These are phyloP conservation scores for Quercus gilva DNA, from an alignment of 306 rosid genomes.

Conservation along the genomic window DNA sequence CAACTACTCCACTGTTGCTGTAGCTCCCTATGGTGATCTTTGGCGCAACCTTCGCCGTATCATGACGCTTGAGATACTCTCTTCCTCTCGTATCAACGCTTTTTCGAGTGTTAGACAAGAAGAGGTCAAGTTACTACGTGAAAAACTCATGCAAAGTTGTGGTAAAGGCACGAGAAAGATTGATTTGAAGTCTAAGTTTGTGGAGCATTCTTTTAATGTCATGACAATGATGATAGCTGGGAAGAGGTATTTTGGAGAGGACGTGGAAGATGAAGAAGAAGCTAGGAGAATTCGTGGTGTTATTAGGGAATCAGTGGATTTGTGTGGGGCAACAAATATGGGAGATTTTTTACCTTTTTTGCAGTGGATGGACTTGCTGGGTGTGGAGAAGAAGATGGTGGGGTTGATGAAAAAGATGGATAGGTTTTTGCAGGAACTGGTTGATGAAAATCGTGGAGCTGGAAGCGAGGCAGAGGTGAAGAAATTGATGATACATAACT, in stretches of 20 bases:
- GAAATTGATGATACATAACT: too few species aligned
- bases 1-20: slow-evolving; percentile 13
- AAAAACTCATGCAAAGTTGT: too few species aligned
- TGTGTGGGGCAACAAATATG: neutral
- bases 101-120: too few species aligned
- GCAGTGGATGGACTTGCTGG: neutral
- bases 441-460: too few species aligned
- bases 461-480: too few species aligned
- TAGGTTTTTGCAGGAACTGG: neutral
- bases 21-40: slow-evolving; percentile 16
- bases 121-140: too few species aligned
- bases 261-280: too few species aligned
- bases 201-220: slow-evolving; percentile 18
- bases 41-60: slow-evolving; percentile 22
- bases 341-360: slow-evolving; percentile 7
- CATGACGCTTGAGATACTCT: too few species aligned
- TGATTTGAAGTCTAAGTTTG: neutral
- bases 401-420: slow-evolving; percentile 16
- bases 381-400: slow-evolving; percentile 21
- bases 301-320: too few species aligned
- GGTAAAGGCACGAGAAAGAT: neutral
- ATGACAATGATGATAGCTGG: slow-evolving; percentile 25
- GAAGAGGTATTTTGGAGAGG: too few species aligned
- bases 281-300: too few species aligned
- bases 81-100: too few species aligned